phyloP scores from a whole-genome alignment of 2,329 filamentous ascomycete species.

The Escovopsis sp. region DNA sequence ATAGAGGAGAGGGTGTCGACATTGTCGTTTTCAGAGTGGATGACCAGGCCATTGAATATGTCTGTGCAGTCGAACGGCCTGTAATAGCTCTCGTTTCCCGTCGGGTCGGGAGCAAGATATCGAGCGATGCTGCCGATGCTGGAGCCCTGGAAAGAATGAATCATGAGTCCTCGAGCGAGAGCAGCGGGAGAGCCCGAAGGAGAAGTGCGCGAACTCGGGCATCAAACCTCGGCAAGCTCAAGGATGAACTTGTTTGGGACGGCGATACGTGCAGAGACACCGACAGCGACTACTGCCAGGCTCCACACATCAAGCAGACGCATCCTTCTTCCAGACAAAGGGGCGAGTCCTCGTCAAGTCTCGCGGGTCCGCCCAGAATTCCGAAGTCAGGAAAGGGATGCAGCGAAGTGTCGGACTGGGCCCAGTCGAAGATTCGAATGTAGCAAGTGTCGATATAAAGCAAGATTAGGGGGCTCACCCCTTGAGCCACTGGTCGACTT shows the following conservation, averaged over 20 bases:
- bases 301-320: slow-evolving; percentile 1
- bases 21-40: slow-evolving; percentile 18
- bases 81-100: slow-evolving; percentile 7
- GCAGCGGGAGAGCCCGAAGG: too few species aligned
- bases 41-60: slow-evolving; percentile 19
- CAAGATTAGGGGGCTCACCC: too few species aligned
- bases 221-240: slow-evolving; percentile 8
- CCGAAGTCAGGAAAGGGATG: too few species aligned
- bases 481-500: too few species aligned
- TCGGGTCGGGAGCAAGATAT: slow-evolving; percentile 8
- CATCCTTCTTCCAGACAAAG: background rate
- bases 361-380: too few species aligned
- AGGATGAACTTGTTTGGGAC: slow-evolving; percentile 13
- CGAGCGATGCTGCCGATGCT: slow-evolving; percentile 8
- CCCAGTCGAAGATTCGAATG: too few species aligned
- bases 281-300: background rate
- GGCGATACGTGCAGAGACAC: background rate
- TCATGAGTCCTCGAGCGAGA: background rate
- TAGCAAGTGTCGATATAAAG: too few species aligned
- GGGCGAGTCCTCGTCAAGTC: too few species aligned
- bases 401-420: too few species aligned
- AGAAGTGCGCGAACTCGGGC: too few species aligned
- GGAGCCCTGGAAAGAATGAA: slow-evolving; percentile 3
- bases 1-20: slow-evolving; percentile 17
- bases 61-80: slow-evolving; percentile 19